phyloP scores from a whole-genome alignment of 2,329 filamentous ascomycete genomes.

The Xylariomycetidae sp. region DNA sequence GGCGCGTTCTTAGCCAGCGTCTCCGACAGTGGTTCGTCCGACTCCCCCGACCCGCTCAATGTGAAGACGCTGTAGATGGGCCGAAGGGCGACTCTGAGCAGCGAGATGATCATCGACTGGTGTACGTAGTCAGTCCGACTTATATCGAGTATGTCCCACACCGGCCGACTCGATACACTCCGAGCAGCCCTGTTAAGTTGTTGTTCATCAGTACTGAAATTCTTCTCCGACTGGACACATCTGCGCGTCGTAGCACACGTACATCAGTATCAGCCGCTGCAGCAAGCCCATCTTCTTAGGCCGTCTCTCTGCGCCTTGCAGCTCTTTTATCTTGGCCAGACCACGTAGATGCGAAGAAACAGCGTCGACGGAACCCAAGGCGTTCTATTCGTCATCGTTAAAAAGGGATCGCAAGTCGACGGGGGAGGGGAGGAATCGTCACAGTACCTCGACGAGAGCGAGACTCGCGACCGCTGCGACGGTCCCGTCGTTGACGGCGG shows the following conservation, averaged over 20 bases:
- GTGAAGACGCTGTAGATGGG: constrained; percentile 29
- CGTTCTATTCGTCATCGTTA: constrained; percentile 28
- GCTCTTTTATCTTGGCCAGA: constrained; percentile 29
- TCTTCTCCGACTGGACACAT: not conserved
- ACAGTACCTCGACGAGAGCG: constrained; percentile 37
- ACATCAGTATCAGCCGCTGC: constrained; percentile 40
- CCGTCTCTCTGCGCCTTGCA: constrained; percentile 23
- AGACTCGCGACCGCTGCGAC: constrained; percentile 40
- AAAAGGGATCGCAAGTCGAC: constrained; percentile 2
- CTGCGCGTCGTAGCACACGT: constrained; percentile 12
- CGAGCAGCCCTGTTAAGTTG: constrained; percentile 32
- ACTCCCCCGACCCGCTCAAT: constrained; percentile 19
- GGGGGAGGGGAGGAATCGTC: constrained; percentile 1
- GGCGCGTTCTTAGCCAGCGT: constrained; percentile 21
- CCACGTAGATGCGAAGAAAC: constrained; percentile 38
- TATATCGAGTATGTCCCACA: constrained; percentile 34
- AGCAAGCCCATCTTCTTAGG: constrained; percentile 30
- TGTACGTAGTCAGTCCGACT: constrained; percentile 34
- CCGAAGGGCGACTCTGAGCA: constrained; percentile 40
- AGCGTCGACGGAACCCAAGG: constrained; percentile 38
- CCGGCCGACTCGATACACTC: constrained; percentile 33
- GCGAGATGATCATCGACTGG: constrained; percentile 40
- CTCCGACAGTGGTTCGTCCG: constrained; percentile 21
- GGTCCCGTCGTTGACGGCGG: constrained; percentile 35
- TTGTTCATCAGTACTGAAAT: constrained; percentile 3